phyloP scores from a whole-genome alignment of 108 stramenopile genomes.

The Epithemia pelagica region DNA sequence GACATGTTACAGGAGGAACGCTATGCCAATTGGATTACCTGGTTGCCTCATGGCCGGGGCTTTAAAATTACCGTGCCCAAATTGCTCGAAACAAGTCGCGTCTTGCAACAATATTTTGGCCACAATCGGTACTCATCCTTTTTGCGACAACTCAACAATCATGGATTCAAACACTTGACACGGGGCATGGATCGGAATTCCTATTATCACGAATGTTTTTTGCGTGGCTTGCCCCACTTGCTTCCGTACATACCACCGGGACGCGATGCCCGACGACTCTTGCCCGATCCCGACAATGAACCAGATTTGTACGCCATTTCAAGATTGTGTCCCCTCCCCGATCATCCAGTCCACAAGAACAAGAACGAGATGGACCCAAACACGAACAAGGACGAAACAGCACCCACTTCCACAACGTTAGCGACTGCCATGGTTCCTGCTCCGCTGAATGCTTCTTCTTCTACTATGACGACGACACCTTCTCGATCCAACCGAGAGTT shows the following conservation, averaged over 20 bases:
- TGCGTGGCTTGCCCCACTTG: constrained; percentile 14
- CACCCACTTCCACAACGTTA: too few species aligned
- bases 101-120: constrained; percentile 49
- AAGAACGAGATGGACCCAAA: neutral
- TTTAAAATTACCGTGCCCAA: constrained; percentile 61
- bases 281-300: constrained; percentile 45
- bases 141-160: constrained; percentile 75
- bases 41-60: constrained; percentile 66
- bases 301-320: constrained; percentile 22
- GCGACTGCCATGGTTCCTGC: too few species aligned
- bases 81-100: constrained; percentile 28
- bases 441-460: neutral
- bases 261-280: constrained; percentile 21
- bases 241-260: constrained; percentile 20
- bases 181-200: constrained; percentile 43
- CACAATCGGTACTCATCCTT: constrained; percentile 71
- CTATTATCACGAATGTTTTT: constrained; percentile 48
- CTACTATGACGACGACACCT: neutral
- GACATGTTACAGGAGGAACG: constrained; percentile 8
- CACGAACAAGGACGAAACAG: too few species aligned
- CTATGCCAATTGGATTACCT: constrained; percentile 17
- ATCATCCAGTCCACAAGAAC: neutral
- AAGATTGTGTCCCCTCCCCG: constrained; percentile 11
- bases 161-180: constrained; percentile 21
- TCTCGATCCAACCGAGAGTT: too few species aligned